Conservation (phyloP, 1,284 basidiomycete genomes). For the Ustanciosporium gigantosporum region DNA sequence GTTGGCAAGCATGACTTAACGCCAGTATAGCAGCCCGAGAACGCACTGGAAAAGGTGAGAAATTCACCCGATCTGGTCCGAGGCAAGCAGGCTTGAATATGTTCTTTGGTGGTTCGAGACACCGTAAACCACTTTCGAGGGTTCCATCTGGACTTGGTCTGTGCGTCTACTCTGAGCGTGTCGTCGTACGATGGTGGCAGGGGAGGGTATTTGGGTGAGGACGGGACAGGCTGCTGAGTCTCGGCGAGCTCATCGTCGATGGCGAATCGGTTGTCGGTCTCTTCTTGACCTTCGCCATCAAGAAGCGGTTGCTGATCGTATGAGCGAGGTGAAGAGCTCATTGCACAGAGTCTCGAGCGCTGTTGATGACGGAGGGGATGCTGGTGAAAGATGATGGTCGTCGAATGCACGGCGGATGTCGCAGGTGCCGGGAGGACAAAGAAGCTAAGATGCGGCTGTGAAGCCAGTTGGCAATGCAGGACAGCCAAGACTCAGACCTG, state of each 20-base stretch:
- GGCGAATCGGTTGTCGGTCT: conserved; percentile 43
- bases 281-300: conserved; percentile 10
- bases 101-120: conserved; percentile 33
- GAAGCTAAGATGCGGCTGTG: too few species aligned
- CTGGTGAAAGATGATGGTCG: too few species aligned
- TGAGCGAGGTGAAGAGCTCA: conserved; percentile 16
- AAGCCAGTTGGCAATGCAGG: too few species aligned
- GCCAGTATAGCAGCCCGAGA: conserved; percentile 15
- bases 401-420: too few species aligned
- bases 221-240: conserved; percentile 7
- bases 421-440: too few species aligned
- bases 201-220: conserved; percentile 43
- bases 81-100: conserved; percentile 37
- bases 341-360: conserved; percentile 2
- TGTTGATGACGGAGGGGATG: not conserved
- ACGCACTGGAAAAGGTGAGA: conserved; percentile 22
- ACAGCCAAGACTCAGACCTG: too few species aligned
- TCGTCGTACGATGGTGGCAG: conserved; percentile 48
- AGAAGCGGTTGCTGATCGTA: conserved; percentile 34
- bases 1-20: conserved; percentile 43
- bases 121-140: conserved; percentile 30
- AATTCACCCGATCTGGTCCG: conserved; percentile 26
- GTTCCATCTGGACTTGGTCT: conserved; percentile 17
- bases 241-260: conserved; percentile 41
- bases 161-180: conserved; percentile 27